Base-by-base conservation (phyloP, 345 rosid genomes). In the Cardamine occulta region DNA sequence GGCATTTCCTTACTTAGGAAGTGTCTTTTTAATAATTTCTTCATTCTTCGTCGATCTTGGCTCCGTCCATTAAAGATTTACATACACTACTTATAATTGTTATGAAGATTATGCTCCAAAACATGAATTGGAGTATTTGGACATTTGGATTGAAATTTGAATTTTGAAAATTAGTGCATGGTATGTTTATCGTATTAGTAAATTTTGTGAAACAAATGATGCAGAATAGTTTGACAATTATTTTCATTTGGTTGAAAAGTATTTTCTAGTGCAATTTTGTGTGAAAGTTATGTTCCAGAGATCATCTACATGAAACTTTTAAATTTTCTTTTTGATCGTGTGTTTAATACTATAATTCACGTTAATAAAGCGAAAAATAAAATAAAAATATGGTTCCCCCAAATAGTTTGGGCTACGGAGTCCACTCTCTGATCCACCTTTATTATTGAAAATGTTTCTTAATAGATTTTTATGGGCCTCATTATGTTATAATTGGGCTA, bases 1-100 rank as follows among this genome's bases (percentile, higher is more conserved):
- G 21, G 23, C 53, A 56, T 31, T 57, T 71, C 80, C 80, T 51
- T 57, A 15, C 76, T 71, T 21, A 7, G 68, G 73, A 77, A 72
- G 13, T 65, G 62, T 65, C 76, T 35, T 77, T 72, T 48, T 61
- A 35, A 56, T 69, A 53, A 15, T 34, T 37, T 14, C 28, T 63
- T 54, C 23, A 34, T 69, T 40, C 8, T 69, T 44, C 12, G 3
- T 29, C 2, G 15, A 68, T 49, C 32, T 51, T 29, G 53, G 9
- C 45, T 49, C 18, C 7, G 52, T 34, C 17, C 12, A 1, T 19
- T 58, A 19, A 5, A 58, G 7, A 24, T 24, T 55, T 2, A 10
- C 63, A 24, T 17, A 15, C 21, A 12, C 2, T 32, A 7, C 42
- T 18, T 52, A 1, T 34, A 32, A 32, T 3, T 23, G 8, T n/a